Conservation (phyloP, 805 yeast genomes). For the Metschnikowia anglica region DNA sequence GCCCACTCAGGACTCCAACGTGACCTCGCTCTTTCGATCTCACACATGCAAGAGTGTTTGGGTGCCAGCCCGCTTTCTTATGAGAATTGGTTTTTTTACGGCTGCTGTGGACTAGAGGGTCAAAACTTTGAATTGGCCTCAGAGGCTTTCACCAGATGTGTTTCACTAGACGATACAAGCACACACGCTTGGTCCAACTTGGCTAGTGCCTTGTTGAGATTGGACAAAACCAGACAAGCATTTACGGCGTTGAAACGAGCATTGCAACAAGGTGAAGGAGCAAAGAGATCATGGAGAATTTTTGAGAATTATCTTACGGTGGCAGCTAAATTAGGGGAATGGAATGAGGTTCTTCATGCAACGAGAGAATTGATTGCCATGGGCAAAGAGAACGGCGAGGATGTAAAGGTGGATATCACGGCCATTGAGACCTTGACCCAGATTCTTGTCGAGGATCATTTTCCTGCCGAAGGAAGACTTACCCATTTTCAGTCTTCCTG, state of each 20-base stretch:
- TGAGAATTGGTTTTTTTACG: slow-evolving; percentile 90
- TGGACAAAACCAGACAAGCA: slow-evolving; percentile 71
- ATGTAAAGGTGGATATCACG: slow-evolving; percentile 68
- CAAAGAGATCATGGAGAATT: slow-evolving; percentile 77
- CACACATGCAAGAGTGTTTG: slow-evolving; percentile 73
- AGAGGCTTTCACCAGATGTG: slow-evolving; percentile 90
- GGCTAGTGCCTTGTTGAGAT: slow-evolving; percentile 70
- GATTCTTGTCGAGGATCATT: slow-evolving; percentile 53
- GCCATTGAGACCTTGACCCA: slow-evolving; percentile 73
- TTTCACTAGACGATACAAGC: slow-evolving; percentile 76
- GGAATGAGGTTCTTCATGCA: slow-evolving; percentile 85
- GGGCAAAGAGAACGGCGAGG: slow-evolving; percentile 56
- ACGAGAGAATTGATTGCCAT: slow-evolving; percentile 60
- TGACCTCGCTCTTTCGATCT: slow-evolving; percentile 54
- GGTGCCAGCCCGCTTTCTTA: slow-evolving; percentile 68
- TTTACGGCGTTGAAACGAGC: slow-evolving; percentile 84
- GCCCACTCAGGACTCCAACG: slow-evolving; percentile 48
- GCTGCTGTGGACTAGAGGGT: slow-evolving; percentile 81
- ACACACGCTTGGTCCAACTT: slow-evolving; percentile 89
- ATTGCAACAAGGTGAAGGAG: slow-evolving; percentile 60
- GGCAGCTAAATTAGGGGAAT: slow-evolving; percentile 77
- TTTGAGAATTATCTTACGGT: slow-evolving; percentile 86
- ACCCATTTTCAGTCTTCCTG: slow-evolving; percentile 68
- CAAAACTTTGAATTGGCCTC: slow-evolving; percentile 74
- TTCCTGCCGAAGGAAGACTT: slow-evolving; percentile 43